These are phyloP conservation scores for Botryotinia calthae DNA, from an alignment of 2,329 filamentous ascomycete species.

Conservation along the genomic window DNA sequence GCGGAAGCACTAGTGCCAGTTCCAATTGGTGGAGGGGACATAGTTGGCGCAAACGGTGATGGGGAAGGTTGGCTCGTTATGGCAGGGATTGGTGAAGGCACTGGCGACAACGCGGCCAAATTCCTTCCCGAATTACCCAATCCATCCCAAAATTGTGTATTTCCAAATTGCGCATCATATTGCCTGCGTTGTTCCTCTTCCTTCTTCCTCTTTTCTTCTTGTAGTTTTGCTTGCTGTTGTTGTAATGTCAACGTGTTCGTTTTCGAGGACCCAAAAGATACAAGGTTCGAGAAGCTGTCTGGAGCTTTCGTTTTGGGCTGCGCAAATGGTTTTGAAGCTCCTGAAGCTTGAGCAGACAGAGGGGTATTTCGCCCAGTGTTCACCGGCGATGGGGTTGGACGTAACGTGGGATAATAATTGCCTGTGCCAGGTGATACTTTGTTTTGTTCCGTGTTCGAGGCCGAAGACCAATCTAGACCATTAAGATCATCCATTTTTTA, in stretches of 20 bases:
- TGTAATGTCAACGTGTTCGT: slow-evolving; percentile 72
- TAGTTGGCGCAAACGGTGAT: slow-evolving; percentile 31
- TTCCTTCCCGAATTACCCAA: slow-evolving; percentile 54
- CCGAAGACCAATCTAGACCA: slow-evolving; percentile 56
- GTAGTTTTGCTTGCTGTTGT: slow-evolving; percentile 70
- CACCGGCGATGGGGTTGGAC: slow-evolving; percentile 48
- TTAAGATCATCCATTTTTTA: slow-evolving; percentile 60
- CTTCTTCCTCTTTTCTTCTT: slow-evolving; percentile 65
- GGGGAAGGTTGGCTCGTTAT: slow-evolving; percentile 41
- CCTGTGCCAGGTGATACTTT: slow-evolving; percentile 45
- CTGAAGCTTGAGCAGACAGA: slow-evolving; percentile 44
- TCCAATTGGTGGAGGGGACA: slow-evolving; percentile 44
- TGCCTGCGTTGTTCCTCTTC: slow-evolving; percentile 70
- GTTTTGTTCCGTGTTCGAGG: slow-evolving; percentile 37
- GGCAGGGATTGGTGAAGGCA: slow-evolving; percentile 48
- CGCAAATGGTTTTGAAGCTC: slow-evolving; percentile 40
- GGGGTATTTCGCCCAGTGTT: slow-evolving; percentile 57
- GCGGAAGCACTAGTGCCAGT: slow-evolving; percentile 36
- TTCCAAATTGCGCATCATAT: slow-evolving; percentile 75
- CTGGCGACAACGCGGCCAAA: slow-evolving; percentile 45
- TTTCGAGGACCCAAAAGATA: slow-evolving; percentile 57
- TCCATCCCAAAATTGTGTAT: slow-evolving; percentile 72
- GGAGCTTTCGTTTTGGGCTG: slow-evolving; percentile 46
- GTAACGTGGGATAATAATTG: slow-evolving; percentile 50
- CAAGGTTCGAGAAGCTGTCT: slow-evolving; percentile 77